Percentiles rank a stretch among this genome's conserved stretches.
Evolutionary conservation across 2,329 filamentous ascomycete genomes (phyloP).

Genomic region (Trichoderma atroviride): DNA sequence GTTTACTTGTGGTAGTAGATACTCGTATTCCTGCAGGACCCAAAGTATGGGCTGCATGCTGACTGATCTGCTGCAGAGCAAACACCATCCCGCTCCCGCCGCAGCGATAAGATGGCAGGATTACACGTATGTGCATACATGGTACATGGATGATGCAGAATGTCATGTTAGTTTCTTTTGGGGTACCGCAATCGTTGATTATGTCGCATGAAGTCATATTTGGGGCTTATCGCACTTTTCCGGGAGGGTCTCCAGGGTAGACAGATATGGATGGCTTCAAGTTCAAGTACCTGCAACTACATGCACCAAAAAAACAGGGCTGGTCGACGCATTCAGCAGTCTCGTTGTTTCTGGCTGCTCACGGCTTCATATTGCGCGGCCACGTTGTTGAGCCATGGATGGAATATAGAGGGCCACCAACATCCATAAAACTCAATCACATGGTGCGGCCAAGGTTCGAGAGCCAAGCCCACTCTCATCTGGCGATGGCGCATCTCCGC

Average conservation of each 20-base stretch:
- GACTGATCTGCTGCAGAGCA: constrained; percentile 5
- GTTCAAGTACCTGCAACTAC: too few species aligned
- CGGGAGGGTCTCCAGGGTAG: neutral
- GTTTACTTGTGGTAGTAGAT: neutral
- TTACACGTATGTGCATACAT: neutral
- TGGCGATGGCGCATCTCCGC: constrained; percentile 1
- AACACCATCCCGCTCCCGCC: neutral
- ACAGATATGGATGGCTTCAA: neutral
- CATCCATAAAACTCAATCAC: neutral
- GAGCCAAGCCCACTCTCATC: neutral
- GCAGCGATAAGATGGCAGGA: neutral
- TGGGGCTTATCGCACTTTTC: neutral
- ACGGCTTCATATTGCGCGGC: neutral
- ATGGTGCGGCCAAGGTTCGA: constrained; percentile 12
- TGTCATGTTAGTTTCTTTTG: neutral
- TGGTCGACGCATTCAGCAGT: neutral
- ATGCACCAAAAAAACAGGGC: neutral
- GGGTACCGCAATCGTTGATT: neutral
- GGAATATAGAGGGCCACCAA: neutral
- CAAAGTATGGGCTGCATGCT: constrained; percentile 4
- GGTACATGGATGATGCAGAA: neutral
- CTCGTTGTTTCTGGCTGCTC: neutral
- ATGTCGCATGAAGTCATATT: neutral
- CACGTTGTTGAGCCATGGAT: neutral
- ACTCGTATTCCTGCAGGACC: constrained; percentile 2